A percentile compares a stretch with the other conserved stretches of the same genome.
Evolutionary conservation across 2,329 filamentous ascomycete genomes (phyloP).

Genomic region (Arthrobotrys sinensis): DNA sequence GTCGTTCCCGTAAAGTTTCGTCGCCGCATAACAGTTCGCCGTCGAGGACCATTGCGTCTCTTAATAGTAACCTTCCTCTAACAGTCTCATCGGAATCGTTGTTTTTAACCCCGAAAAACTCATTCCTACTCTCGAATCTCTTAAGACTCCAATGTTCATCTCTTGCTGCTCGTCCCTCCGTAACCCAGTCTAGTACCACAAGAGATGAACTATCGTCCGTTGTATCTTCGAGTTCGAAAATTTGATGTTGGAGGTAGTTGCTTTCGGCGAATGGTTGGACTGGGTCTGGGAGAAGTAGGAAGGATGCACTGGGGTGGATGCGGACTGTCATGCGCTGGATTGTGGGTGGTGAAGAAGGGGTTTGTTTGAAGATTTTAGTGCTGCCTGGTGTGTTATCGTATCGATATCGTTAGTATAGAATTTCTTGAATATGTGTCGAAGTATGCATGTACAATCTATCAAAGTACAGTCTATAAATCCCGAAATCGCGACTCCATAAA

Average conservation of each 20-base stretch:
- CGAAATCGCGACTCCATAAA: not conserved
- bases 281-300: constrained; percentile 86
- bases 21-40: constrained; percentile 67
- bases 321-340: constrained; percentile 73
- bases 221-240: constrained; percentile 75
- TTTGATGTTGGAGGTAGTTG: constrained; percentile 86
- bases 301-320: constrained; percentile 71
- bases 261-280: constrained; percentile 90
- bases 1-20: constrained; percentile 73
- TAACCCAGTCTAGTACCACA: constrained; percentile 94
- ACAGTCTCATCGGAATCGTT: constrained; percentile 64
- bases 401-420: not conserved
- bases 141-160: constrained; percentile 91
- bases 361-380: constrained; percentile 94
- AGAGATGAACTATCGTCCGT: constrained; percentile 73
- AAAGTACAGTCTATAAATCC: too few relatives aligned
- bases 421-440: too few relatives aligned
- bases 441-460: too few relatives aligned
- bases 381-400: constrained; percentile 75
- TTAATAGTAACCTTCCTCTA: constrained; percentile 78
- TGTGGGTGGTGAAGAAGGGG: constrained; percentile 73
- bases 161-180: constrained; percentile 84
- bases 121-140: constrained; percentile 86
- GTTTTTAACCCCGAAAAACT: constrained; percentile 77
- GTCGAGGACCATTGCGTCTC: constrained; percentile 86